phyloP scores from a whole-genome alignment of 805 yeast species.

The Cyberlindnera lachancei region DNA sequence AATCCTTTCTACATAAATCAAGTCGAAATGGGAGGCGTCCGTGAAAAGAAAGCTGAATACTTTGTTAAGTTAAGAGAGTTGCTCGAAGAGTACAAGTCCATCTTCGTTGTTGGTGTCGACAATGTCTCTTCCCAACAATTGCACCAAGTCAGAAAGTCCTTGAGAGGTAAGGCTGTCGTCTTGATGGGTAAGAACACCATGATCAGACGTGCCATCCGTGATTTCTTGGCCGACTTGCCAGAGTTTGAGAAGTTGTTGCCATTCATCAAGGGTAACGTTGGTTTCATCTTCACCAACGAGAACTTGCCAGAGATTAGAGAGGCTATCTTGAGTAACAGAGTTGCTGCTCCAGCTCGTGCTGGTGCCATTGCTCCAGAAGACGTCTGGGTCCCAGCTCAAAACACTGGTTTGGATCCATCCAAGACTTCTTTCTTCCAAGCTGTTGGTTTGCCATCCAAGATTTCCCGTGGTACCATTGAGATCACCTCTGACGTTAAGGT shows the following conservation, averaged over 20 bases:
- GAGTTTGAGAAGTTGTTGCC: constrained; percentile 94
- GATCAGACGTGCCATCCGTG: constrained; percentile 99
- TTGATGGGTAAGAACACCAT: constrained; percentile 99
- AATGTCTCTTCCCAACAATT: constrained; percentile 99
- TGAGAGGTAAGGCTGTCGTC: constrained; percentile 92
- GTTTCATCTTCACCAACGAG: constrained; percentile 98
- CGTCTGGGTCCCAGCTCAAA: constrained; percentile 97
- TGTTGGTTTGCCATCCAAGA: constrained; percentile 99
- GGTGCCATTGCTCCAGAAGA: constrained; percentile 99
- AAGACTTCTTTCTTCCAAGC: constrained; percentile 99
- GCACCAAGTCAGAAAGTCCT: constrained; percentile 98
- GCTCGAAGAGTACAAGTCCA: constrained; percentile 94
- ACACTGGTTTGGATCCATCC: constrained; percentile 99
- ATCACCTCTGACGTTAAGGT: constrained; percentile 95
- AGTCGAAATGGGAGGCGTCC: constrained; percentile 99
- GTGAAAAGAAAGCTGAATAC: constrained; percentile 95
- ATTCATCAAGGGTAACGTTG: constrained; percentile 95
- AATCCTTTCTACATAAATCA: constrained; percentile 66
- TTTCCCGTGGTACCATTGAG: constrained; percentile 99
- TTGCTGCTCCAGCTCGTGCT: constrained; percentile 99
- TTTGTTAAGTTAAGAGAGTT: constrained; percentile 91
- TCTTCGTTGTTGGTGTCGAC: constrained; percentile 99
- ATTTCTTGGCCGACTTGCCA: constrained; percentile 87
- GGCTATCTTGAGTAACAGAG: constrained; percentile 80
- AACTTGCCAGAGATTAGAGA: constrained; percentile 93